A percentile compares a stretch with the other conserved stretches of the same genome.
Evolutionary conservation across 331 rosid species (phyloP).

Genomic region (Erythrophleum ivorense): DNA sequence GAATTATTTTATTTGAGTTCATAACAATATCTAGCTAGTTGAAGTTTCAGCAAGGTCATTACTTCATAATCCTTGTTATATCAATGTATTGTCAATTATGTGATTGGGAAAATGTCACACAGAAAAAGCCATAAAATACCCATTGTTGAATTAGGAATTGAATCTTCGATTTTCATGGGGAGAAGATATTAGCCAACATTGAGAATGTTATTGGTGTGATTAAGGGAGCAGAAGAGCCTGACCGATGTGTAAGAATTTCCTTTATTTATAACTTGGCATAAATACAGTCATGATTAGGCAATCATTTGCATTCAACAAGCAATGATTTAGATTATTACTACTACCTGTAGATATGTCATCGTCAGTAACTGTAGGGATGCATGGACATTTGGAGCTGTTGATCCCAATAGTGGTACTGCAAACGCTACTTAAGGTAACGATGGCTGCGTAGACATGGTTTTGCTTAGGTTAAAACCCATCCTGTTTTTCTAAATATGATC

Average conservation of each 20-base stretch:
- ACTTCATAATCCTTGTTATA: not conserved
- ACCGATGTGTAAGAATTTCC: conserved; percentile 51
- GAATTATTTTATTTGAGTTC: too few species aligned
- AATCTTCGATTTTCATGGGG: conserved; percentile 54
- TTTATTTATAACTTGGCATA: not conserved
- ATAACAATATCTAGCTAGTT: not conserved
- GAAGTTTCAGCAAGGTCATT: not conserved
- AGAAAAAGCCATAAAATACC: not conserved
- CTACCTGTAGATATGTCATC: conserved; percentile 66
- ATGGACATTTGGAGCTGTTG: conserved; percentile 93
- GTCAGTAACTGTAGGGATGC: conserved; percentile 85
- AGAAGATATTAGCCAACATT: conserved; percentile 57
- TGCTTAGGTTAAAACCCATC: not conserved
- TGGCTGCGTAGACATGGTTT: conserved; percentile 1
- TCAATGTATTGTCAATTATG: not conserved
- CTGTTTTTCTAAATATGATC: not conserved
- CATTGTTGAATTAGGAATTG: conserved; percentile 1
- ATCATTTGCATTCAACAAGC: conserved; percentile 15
- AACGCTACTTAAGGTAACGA: conserved; percentile 70
- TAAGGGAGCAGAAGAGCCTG: conserved; percentile 83
- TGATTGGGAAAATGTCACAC: conserved; percentile 14
- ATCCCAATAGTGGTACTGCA: conserved; percentile 87
- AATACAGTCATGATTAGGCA: not conserved
- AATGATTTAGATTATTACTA: conserved; percentile 37
- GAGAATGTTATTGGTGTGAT: conserved; percentile 75